phyloP scores from a whole-genome alignment of 495 filamentous ascomycete species.

The Penicillium antarcticum region DNA sequence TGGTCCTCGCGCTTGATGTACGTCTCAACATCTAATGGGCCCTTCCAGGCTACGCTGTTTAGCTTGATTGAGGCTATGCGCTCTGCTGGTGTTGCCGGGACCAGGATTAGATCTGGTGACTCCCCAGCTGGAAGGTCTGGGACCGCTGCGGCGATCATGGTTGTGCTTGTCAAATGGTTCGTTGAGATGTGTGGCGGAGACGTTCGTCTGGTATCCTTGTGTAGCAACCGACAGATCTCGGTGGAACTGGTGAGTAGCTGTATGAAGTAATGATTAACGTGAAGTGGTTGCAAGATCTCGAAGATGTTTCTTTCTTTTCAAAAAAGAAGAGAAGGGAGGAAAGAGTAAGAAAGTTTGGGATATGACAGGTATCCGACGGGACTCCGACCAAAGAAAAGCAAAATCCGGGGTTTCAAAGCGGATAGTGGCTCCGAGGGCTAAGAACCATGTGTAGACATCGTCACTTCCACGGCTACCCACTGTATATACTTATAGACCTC shows the following conservation, averaged over 20 bases:
- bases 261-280: background rate
- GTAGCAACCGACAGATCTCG: no score
- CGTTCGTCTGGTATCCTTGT: no score
- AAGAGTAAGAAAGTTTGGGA: slow-evolving; percentile 22
- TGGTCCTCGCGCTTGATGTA: slow-evolving; percentile 79
- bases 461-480: no score
- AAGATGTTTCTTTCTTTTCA: slow-evolving; percentile 19
- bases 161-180: background rate
- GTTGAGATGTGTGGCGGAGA: background rate
- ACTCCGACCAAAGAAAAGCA: slow-evolving; percentile 5
- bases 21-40: slow-evolving; percentile 56
- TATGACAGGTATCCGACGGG: no score
- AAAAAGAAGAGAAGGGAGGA: slow-evolving; percentile 36
- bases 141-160: slow-evolving; percentile 35
- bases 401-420: slow-evolving; percentile 29
- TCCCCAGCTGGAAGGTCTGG: slow-evolving; percentile 51
- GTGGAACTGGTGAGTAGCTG: no score
- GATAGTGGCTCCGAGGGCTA: background rate
- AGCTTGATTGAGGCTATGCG: slow-evolving; percentile 58
- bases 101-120: slow-evolving; percentile 62
- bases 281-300: background rate
- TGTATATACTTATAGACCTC: no score
- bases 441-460: background rate
- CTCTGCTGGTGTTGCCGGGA: slow-evolving; percentile 65
- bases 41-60: slow-evolving; percentile 72